Conservation (phyloP, 352 stramenopile species). For the Globisporangium paroecandrum region DNA sequence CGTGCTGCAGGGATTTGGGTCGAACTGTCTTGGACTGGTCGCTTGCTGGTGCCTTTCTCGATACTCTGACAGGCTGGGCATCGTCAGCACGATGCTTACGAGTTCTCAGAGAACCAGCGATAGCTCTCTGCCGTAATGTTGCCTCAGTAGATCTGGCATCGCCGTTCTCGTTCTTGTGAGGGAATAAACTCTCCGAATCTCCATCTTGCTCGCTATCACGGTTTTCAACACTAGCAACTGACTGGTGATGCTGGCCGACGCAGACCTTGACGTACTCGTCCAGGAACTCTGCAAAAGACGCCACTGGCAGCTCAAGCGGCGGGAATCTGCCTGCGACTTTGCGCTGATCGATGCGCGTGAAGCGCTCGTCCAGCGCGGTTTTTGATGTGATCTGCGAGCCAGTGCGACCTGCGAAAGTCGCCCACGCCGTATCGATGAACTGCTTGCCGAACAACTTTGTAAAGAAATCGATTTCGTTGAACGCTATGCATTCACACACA, state of each 20-base stretch:
- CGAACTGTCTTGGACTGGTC: background rate
- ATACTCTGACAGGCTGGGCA: background rate
- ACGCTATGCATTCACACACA: background rate
- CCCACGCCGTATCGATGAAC: conserved; percentile 60
- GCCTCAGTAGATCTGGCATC: background rate
- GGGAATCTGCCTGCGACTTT: conserved; percentile 34
- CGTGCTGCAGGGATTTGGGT: conserved; percentile 29
- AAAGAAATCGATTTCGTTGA: conserved; percentile 66
- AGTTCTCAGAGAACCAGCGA: background rate
- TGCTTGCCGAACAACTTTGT: conserved; percentile 50
- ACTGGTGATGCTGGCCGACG: conserved; percentile 23
- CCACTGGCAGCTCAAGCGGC: conserved; percentile 30
- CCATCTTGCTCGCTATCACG: conserved; percentile 2
- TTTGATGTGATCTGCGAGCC: conserved; percentile 27
- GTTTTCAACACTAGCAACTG: background rate
- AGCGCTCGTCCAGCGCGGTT: conserved; percentile 33
- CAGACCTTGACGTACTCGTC: conserved; percentile 45
- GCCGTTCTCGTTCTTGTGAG: background rate
- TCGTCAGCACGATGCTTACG: background rate
- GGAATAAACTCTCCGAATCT: background rate
- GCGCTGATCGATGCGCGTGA: conserved; percentile 46
- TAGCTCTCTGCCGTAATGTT: background rate
- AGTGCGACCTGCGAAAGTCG: conserved; percentile 34
- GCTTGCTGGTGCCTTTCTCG: background rate
- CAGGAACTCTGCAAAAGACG: conserved; percentile 61